Evolutionary conservation across 306 rosid species (phyloP).

Genomic region (Mucuna pruriens): DNA sequence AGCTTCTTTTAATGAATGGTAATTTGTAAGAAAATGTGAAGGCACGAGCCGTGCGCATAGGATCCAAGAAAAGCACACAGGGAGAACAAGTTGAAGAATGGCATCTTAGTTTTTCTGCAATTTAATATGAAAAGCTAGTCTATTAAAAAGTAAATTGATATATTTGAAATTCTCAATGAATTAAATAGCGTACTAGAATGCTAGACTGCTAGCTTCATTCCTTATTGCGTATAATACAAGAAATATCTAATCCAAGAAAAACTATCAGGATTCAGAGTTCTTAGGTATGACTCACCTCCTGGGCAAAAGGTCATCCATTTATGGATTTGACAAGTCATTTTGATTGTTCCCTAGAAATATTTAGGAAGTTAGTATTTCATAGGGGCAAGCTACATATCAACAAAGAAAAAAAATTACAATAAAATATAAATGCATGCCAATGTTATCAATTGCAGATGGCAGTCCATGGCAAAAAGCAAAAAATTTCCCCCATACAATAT

Average conservation of each 20-base stretch:
- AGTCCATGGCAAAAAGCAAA: not conserved
- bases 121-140: constrained; percentile 16
- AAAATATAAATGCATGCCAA: not conserved
- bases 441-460: not conserved
- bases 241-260: constrained; percentile 33
- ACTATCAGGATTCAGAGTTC: constrained; percentile 4
- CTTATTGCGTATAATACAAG: not conserved
- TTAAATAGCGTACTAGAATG: not conserved
- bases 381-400: constrained; percentile 19
- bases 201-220: not conserved
- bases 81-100: constrained; percentile 34
- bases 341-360: constrained; percentile 65
- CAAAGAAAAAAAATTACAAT: not conserved
- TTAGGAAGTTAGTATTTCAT: constrained; percentile 30
- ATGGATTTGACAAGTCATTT: constrained; percentile 53
- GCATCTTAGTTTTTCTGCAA: constrained; percentile 22
- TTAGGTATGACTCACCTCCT: constrained; percentile 44
- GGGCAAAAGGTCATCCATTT: constrained; percentile 39
- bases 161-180: constrained; percentile 18
- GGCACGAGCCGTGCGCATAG: not conserved
- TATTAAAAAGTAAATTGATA: not conserved
- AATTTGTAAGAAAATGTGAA: too few relatives aligned
- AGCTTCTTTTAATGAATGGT: not conserved
- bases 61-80: not conserved
- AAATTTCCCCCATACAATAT: not conserved